phyloP scores from a whole-genome alignment of 805 yeast genomes.

The Ogataea zsoltii region DNA sequence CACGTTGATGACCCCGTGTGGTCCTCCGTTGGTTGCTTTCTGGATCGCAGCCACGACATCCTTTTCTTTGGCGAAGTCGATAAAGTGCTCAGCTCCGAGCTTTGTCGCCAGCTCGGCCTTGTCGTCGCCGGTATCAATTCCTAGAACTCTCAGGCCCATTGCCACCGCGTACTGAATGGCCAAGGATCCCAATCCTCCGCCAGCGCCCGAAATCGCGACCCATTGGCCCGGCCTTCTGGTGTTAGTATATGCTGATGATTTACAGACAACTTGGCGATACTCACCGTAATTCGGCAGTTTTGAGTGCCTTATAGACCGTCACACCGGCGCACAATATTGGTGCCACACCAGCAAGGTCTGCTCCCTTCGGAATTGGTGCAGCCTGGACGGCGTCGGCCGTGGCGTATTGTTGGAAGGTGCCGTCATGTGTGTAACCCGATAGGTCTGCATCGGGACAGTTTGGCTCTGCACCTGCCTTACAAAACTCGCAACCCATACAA shows the following conservation, averaged over 20 bases:
- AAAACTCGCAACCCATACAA: constrained; percentile 75
- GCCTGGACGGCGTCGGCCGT: constrained; percentile 88
- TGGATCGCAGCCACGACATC: constrained; percentile 44
- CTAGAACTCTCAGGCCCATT: constrained; percentile 71
- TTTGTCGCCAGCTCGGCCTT: constrained; percentile 53
- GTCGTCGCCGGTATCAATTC: constrained; percentile 75
- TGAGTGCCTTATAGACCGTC: constrained; percentile 87
- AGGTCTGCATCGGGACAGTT: constrained; percentile 70
- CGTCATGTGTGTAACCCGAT: constrained; percentile 88
- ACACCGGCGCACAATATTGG: constrained; percentile 91
- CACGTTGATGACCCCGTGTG: constrained; percentile 70
- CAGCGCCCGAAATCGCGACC: constrained; percentile 79
- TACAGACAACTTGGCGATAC: background rate
- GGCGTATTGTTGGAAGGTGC: constrained; percentile 89
- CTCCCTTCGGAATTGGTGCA: constrained; percentile 70
- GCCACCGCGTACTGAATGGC: constrained; percentile 79
- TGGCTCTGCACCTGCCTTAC: constrained; percentile 66
- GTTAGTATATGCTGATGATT: constrained; percentile 26
- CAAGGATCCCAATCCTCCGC: constrained; percentile 78
- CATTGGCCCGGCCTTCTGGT: constrained; percentile 61
- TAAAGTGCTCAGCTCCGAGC: constrained; percentile 64
- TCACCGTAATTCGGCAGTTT: constrained; percentile 65
- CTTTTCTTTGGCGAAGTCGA: constrained; percentile 51
- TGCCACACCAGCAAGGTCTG: constrained; percentile 73
- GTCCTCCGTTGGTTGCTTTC: constrained; percentile 51